Base-by-base conservation (phyloP, 1,284 basidiomycete genomes). In the Fomitopsis palustris region DNA sequence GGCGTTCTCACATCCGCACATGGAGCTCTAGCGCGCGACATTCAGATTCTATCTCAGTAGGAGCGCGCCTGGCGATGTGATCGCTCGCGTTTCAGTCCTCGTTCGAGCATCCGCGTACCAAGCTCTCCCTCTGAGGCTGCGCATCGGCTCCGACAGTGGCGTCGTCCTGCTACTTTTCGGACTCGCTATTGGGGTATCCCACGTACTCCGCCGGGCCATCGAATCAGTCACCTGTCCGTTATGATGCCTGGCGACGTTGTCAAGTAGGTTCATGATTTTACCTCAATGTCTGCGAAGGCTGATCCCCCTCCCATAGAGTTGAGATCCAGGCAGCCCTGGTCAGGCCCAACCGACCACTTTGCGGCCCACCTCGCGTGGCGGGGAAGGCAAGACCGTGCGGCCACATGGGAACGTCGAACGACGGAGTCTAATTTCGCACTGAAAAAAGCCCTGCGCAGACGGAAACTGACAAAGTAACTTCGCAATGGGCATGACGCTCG, bases 201-300 rank as follows among this genome's bases (percentile, higher is more conserved):
- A n/a, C 21, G 17, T 52, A 52, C 49, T 52, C 27, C 27, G 49
- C 49, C 19, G 19, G 31, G 31, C 17, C 5, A 52, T 52, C 33
- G 19, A 52, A 35, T 27, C 31, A 21, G 31, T 55, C 54, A 55
- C 35, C 56, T 52, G 45, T 27, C 27, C 16, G 19, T 23, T 33
- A 17, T 47, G 33, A 55, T 43, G 33, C 37, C 31, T 43, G 29
- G 43, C 29, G 31, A 25, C 27, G 45, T 27, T 57, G 49, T 42
- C 56, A 42, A 52, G 49, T 57, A 53, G 49, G 49, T 57, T 57
- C 49, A 57, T 57, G 38, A 31, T 53, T 49, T 49, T 56, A 43
- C 55, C 55, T 35, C 33, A 42, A 43, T 17, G 25, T 29, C 31
- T 35, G 41, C 55, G 47, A 51, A 41, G 31, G 55, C n/a, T 51